phyloP scores from a whole-genome alignment of 768 basidiomycete species.

The Rhizopogon vesiculosus region DNA sequence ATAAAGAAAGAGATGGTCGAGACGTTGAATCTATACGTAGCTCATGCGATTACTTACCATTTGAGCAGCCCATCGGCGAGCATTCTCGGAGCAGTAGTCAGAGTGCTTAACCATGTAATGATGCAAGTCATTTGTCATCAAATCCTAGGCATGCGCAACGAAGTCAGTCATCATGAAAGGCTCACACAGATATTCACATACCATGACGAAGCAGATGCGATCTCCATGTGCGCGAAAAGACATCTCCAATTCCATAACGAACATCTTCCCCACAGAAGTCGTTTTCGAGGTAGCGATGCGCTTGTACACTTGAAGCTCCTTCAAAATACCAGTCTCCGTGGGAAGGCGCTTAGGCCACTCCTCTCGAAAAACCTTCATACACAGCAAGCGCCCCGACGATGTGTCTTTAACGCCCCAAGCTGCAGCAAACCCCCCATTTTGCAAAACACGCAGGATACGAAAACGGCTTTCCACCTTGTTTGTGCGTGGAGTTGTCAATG shows the following conservation, averaged over 20 bases:
- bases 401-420: slow-evolving; percentile 20
- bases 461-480: slow-evolving; percentile 16
- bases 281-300: slow-evolving; percentile 22
- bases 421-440: slow-evolving; percentile 15
- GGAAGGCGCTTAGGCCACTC: slow-evolving; percentile 6
- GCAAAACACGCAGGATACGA: slow-evolving; percentile 11
- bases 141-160: slow-evolving; percentile 22
- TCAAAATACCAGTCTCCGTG: slow-evolving; percentile 14
- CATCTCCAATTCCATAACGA: slow-evolving; percentile 35
- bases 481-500: background rate
- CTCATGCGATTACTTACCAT: slow-evolving; percentile 21
- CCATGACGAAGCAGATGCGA: slow-evolving; percentile 35
- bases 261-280: slow-evolving; percentile 21
- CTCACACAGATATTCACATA: slow-evolving; percentile 10
- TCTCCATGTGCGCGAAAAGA: slow-evolving; percentile 24
- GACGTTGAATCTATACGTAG: background rate
- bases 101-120: slow-evolving; percentile 22
- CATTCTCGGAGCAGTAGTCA: slow-evolving; percentile 20
- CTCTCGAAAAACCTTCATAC: slow-evolving; percentile 33
- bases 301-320: slow-evolving; percentile 32
- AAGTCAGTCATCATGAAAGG: background rate
- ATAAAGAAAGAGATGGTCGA: background rate
- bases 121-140: slow-evolving; percentile 34
- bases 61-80: slow-evolving; percentile 36
- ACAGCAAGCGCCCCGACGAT: slow-evolving; percentile 29